A percentile compares a stretch with the other conserved stretches of the same genome.
Evolutionary conservation across 1,139 yeast species (phyloP).

Genomic region (Yarrowia galli): DNA sequence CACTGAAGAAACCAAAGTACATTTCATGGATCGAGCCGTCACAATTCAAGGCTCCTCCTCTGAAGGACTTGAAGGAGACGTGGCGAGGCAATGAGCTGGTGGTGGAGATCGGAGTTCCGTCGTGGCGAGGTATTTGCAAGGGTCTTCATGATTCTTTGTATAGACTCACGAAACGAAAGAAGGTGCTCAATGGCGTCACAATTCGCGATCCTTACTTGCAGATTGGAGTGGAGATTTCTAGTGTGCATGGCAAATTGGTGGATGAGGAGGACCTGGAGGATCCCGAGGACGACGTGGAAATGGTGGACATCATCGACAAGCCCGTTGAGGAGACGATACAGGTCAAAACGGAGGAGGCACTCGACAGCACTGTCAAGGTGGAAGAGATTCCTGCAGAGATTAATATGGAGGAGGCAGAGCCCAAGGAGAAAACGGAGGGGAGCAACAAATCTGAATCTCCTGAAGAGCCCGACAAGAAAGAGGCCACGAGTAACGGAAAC

Average conservation of each 20-base stretch:
- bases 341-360: slow-evolving; percentile 11
- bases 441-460: neutral
- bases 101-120: slow-evolving; percentile 26
- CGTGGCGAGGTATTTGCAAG: slow-evolving; percentile 31
- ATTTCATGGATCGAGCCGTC: slow-evolving; percentile 22
- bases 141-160: slow-evolving; percentile 29
- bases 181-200: slow-evolving; percentile 22
- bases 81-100: slow-evolving; percentile 37
- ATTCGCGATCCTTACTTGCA: slow-evolving; percentile 21
- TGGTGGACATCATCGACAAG: slow-evolving; percentile 4
- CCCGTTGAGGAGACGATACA: neutral
- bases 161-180: slow-evolving; percentile 17
- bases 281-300: slow-evolving; percentile 19
- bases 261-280: slow-evolving; percentile 28
- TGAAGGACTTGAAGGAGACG: slow-evolving; percentile 34
- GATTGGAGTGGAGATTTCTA: slow-evolving; percentile 33
- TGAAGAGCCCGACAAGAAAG: neutral
- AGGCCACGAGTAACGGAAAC: neutral
- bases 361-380: slow-evolving; percentile 14
- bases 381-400: slow-evolving; percentile 13
- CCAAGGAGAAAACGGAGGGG: neutral
- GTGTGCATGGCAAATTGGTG: slow-evolving; percentile 25
- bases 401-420: neutral
- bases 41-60: slow-evolving; percentile 10
- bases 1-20: slow-evolving; percentile 7